Conservation (phyloP, 2,329 filamentous ascomycete species). For the Stagonosporopsis rhizophila region DNA sequence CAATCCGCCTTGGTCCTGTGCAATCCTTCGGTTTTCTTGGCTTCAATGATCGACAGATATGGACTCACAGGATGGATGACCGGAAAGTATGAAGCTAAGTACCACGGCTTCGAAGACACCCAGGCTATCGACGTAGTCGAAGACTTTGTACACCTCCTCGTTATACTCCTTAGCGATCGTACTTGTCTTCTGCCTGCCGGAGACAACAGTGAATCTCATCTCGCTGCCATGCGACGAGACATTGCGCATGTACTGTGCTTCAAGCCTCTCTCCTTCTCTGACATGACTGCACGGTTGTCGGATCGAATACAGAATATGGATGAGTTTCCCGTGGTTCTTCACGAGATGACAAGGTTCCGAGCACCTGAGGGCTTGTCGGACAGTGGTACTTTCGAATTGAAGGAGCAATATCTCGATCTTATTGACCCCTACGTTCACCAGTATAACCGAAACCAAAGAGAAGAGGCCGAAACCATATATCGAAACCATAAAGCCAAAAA, state of each 20-base stretch:
- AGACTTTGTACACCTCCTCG: constrained; percentile 92
- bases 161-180: constrained; percentile 88
- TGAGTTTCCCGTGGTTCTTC: constrained; percentile 82
- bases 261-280: constrained; percentile 93
- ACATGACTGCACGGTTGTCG: constrained; percentile 83
- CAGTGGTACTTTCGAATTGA: constrained; percentile 91
- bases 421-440: constrained; percentile 96
- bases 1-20: constrained; percentile 91
- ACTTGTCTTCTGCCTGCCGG: constrained; percentile 76
- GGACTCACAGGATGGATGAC: constrained; percentile 87
- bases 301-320: constrained; percentile 91
- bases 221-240: constrained; percentile 81
- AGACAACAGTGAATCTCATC: constrained; percentile 69
- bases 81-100: constrained; percentile 73
- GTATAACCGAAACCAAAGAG: constrained; percentile 95
- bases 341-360: constrained; percentile 88
- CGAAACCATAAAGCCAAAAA: constrained; percentile 86
- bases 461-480: constrained; percentile 91
- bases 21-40: constrained; percentile 81
- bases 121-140: constrained; percentile 94
- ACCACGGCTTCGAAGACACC: constrained; percentile 77
- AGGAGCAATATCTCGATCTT: constrained; percentile 82
- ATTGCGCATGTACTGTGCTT: constrained; percentile 95
- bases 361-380: constrained; percentile 90
- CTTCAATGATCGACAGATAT: constrained; percentile 90